Conservation (phyloP, 306 rosid species). For the Vigna nakashimae region DNA sequence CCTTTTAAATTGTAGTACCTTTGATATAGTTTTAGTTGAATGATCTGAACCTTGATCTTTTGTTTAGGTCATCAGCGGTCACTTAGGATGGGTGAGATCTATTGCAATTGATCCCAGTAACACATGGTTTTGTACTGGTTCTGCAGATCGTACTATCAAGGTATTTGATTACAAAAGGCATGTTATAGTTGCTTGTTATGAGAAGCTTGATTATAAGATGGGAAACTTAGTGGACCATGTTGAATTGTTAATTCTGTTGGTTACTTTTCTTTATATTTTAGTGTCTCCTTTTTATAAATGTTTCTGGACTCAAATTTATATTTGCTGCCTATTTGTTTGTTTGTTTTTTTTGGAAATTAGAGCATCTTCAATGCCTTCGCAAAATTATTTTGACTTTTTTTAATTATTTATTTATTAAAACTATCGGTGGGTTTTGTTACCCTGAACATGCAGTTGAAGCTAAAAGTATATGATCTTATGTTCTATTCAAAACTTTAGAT, state of each 20-base stretch:
- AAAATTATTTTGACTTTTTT: slow-evolving; percentile 3
- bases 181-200: slow-evolving; percentile 28
- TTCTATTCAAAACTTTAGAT: slow-evolving; percentile 33
- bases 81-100: slow-evolving; percentile 99
- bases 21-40: slow-evolving; percentile 26
- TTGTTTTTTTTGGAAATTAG: background rate
- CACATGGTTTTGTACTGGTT: slow-evolving; percentile 97
- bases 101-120: slow-evolving; percentile 98
- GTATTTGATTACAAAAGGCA: slow-evolving; percentile 54
- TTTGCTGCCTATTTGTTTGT: background rate
- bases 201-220: slow-evolving; percentile 1
- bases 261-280: slow-evolving; percentile 19
- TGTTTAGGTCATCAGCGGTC: slow-evolving; percentile 91
- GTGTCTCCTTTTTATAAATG: background rate
- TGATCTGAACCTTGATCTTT: slow-evolving; percentile 32
- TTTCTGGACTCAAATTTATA: slow-evolving; percentile 2
- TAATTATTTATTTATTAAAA: background rate
- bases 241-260: slow-evolving; percentile 36
- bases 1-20: background rate
- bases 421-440: slow-evolving; percentile 4
- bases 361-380: slow-evolving; percentile 14
- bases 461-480: slow-evolving; percentile 32
- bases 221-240: slow-evolving; percentile 24
- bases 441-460: slow-evolving; percentile 15
- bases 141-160: slow-evolving; percentile 99